Evolutionary conservation across 345 rosid species (phyloP).

Genomic region (Psidium guajava): DNA sequence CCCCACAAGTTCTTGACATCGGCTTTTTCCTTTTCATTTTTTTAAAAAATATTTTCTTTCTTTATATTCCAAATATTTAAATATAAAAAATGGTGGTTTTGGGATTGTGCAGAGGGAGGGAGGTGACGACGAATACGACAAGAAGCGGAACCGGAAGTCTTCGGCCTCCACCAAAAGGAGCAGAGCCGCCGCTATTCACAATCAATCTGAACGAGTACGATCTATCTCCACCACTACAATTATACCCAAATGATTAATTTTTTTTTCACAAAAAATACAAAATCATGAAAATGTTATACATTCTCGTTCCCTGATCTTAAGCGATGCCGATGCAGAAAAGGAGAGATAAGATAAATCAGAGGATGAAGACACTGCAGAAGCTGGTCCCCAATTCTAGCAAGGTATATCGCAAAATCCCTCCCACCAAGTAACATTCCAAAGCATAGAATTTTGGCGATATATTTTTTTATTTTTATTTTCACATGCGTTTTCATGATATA

Average conservation of each 20-base stretch:
- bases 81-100: not conserved
- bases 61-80: not conserved
- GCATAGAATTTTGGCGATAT: not conserved
- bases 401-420: conserved; percentile 25
- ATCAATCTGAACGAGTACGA: conserved; percentile 89
- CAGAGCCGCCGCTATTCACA: conserved; percentile 92
- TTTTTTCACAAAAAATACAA: not conserved
- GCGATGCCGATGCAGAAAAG: conserved; percentile 52
- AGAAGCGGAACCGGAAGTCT: conserved; percentile 35
- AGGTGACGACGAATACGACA: conserved; percentile 29
- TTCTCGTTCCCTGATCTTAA: not conserved
- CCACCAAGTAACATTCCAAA: not conserved
- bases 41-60: not conserved
- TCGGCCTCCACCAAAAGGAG: conserved; percentile 68
- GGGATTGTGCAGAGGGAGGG: conserved; percentile 14
- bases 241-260: not conserved
- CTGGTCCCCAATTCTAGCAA: conserved; percentile 92
- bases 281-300: not conserved
- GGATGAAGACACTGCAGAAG: conserved; percentile 96
- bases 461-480: not conserved
- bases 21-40: not conserved
- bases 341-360: conserved; percentile 94
- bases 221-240: not conserved
- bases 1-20: not conserved
- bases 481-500: not conserved